phyloP scores from a whole-genome alignment of 495 filamentous ascomycete genomes.

The Penicillium atrosanguineum region DNA sequence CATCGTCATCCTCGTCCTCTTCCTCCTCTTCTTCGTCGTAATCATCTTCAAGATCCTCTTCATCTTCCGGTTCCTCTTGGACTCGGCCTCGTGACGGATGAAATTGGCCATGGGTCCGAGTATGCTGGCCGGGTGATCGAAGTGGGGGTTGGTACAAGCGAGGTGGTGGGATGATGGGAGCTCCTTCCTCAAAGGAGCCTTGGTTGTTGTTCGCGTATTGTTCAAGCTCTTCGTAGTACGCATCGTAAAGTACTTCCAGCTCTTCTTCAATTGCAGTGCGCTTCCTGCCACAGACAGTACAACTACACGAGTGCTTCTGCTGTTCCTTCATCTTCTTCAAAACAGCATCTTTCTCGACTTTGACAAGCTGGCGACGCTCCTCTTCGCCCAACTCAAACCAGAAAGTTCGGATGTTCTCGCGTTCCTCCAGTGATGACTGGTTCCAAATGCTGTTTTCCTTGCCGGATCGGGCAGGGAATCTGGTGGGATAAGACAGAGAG shows the following conservation, averaged over 20 bases:
- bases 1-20: slow-evolving; percentile 47
- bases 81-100: slow-evolving; percentile 50
- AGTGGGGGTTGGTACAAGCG: slow-evolving; percentile 50
- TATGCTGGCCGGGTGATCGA: slow-evolving; percentile 43
- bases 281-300: slow-evolving; percentile 94
- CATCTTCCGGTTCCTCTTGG: slow-evolving; percentile 66
- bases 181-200: slow-evolving; percentile 52
- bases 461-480: slow-evolving; percentile 31
- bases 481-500: slow-evolving; percentile 23
- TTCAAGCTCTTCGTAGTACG: slow-evolving; percentile 97
- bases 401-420: slow-evolving; percentile 96
- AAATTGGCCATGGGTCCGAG: slow-evolving; percentile 45
- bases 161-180: slow-evolving; percentile 64
- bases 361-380: slow-evolving; percentile 89
- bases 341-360: slow-evolving; percentile 98
- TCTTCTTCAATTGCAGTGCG: slow-evolving; percentile 98
- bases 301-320: slow-evolving; percentile 98
- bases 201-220: slow-evolving; percentile 93
- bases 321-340: slow-evolving; percentile 99
- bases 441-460: slow-evolving; percentile 93
- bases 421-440: slow-evolving; percentile 86
- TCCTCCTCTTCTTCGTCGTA: slow-evolving; percentile 49
- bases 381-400: slow-evolving; percentile 96
- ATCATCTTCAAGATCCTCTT: slow-evolving; percentile 60
- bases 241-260: slow-evolving; percentile 97